Percentiles rank a stretch among this genome's conserved stretches.
Conservation (phyloP, 2,329 filamentous ascomycete genomes). For the Ophiostoma sp. region DNA sequence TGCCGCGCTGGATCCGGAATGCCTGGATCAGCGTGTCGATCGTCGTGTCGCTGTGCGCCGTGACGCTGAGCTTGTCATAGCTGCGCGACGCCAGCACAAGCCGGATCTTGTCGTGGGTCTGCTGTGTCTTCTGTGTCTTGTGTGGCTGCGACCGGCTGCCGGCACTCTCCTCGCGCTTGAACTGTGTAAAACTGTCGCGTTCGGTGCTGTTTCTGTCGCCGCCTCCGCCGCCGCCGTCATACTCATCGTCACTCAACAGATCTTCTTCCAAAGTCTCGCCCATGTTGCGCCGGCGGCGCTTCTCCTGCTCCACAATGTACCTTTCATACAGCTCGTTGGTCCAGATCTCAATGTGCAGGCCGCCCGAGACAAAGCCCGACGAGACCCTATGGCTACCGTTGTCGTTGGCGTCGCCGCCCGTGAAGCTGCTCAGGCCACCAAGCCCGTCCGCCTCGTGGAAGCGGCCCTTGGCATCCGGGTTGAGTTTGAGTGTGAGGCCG, state of each 20-base stretch:
- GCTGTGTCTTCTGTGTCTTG: neutral
- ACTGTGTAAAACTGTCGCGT: neutral
- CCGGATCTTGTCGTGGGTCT: conserved; percentile 33
- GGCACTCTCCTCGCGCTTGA: conserved; percentile 26
- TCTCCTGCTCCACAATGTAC: conserved; percentile 46
- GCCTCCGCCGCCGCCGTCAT: conserved; percentile 9
- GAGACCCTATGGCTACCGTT: neutral
- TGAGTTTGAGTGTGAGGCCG: conserved; percentile 61
- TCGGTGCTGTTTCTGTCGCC: neutral
- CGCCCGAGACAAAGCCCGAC: conserved; percentile 45
- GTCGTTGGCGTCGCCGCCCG: conserved; percentile 26
- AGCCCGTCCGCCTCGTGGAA: conserved; percentile 31
- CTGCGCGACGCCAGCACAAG: conserved; percentile 52
- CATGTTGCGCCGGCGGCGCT: conserved; percentile 40
- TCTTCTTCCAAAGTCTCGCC: conserved; percentile 34
- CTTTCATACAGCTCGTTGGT: conserved; percentile 56
- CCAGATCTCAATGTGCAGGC: conserved; percentile 72
- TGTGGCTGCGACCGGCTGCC: neutral
- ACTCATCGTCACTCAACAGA: conserved; percentile 32
- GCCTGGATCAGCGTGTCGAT: conserved; percentile 57
- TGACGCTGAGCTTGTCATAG: conserved; percentile 46
- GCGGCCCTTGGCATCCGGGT: conserved; percentile 40
- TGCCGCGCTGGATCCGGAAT: conserved; percentile 51
- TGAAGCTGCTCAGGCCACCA: conserved; percentile 34
- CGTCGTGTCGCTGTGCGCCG: conserved; percentile 50